Conservation (phyloP, 2,329 filamentous ascomycete genomes). For the Fusarium sacchari region DNA sequence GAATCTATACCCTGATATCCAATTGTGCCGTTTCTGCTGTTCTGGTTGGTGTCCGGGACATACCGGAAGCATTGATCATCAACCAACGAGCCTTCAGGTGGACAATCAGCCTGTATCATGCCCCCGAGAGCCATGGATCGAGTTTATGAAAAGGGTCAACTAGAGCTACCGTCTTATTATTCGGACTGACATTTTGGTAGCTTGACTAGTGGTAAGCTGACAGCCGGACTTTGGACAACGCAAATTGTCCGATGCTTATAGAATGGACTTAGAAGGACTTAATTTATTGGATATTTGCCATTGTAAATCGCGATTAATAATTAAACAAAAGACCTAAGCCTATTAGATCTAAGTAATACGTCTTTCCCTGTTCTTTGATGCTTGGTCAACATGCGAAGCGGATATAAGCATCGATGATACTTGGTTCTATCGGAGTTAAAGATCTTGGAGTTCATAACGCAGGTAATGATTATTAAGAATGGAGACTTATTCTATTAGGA, state of each 20-base stretch:
- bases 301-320: background rate
- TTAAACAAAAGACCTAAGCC: background rate
- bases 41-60: background rate
- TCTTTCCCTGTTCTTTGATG: too few relatives aligned
- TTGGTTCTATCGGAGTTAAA: slow-evolving; percentile 25
- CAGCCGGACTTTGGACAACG: slow-evolving; percentile 29
- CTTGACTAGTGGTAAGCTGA: background rate
- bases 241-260: slow-evolving; percentile 12
- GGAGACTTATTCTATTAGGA: too few relatives aligned
- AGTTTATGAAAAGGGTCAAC: background rate
- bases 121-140: too few relatives aligned
- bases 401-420: background rate
- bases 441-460: fast-evolving
- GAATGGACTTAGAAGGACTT: slow-evolving; percentile 1
- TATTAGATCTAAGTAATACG: background rate
- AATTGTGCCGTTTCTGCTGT: background rate
- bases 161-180: background rate
- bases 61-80: background rate
- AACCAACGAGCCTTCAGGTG: background rate
- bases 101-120: background rate
- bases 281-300: background rate
- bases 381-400: background rate
- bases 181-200: fast-evolving
- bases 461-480: background rate
- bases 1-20: background rate